Percentiles rank a stretch among this genome's conserved stretches.
These are phyloP conservation scores for Thinopyrum elongatum DNA, from an alignment of 176 grass and related monocot genomes.

Conservation along the genomic window DNA sequence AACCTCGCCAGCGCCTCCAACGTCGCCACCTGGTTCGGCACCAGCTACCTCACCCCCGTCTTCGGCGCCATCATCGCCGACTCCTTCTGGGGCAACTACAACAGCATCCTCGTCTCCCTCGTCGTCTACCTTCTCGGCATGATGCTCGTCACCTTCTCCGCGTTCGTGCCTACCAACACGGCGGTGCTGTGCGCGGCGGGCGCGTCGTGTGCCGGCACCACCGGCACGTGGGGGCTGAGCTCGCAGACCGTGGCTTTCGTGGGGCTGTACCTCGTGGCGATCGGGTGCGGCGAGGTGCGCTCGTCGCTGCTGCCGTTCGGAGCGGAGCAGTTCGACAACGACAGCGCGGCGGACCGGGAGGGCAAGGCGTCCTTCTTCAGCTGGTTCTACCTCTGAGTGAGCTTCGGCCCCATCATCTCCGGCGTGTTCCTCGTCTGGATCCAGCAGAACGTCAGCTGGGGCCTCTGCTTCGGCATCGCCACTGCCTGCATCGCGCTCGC, in stretches of 20 bases:
- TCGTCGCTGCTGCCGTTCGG: conserved; percentile 69
- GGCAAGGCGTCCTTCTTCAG: conserved; percentile 65
- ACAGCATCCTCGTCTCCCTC: conserved; percentile 55
- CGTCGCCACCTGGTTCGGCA: conserved; percentile 55
- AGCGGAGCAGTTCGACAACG: conserved; percentile 71
- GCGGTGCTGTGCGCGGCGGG: conserved; percentile 12
- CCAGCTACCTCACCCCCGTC: conserved; percentile 1
- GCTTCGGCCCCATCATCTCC: conserved; percentile 56
- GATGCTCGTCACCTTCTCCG: conserved; percentile 52
- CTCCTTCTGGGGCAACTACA: conserved; percentile 28
- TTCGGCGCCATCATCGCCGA: background rate
- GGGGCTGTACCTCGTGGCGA: conserved; percentile 73
- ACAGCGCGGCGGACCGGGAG: conserved; percentile 39
- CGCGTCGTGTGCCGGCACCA: background rate
- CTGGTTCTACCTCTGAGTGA: conserved; percentile 75
- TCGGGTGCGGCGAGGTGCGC: conserved; percentile 60
- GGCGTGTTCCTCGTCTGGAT: conserved; percentile 66
- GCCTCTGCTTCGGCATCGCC: conserved; percentile 59
- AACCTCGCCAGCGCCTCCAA: conserved; percentile 49
- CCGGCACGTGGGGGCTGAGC: background rate
- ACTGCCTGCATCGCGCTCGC: conserved; percentile 64
- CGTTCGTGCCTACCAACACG: conserved; percentile 30
- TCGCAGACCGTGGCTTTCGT: conserved; percentile 38
- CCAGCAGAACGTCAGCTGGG: conserved; percentile 68
- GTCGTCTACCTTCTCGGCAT: conserved; percentile 60